A percentile compares a stretch with the other conserved stretches of the same genome.
phyloP scores from a whole-genome alignment of 257 asterid genomes.

The Solanum raphanifolium region DNA sequence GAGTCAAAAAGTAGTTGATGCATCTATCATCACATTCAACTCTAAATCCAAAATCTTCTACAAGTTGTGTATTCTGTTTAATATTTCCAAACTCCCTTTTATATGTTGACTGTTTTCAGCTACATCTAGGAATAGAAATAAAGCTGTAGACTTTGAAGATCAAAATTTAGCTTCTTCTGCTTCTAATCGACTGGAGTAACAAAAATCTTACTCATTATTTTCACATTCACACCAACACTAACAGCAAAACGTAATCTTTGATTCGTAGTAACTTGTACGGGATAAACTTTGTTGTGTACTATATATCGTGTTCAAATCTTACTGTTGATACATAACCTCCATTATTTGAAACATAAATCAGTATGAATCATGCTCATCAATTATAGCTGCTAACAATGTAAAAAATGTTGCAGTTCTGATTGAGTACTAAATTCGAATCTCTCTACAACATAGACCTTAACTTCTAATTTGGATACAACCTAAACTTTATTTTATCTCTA shows the following conservation, averaged over 20 bases:
- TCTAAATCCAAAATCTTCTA: neutral
- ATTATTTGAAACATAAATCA: no score
- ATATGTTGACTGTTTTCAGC: neutral
- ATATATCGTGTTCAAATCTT: no score
- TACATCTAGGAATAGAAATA: neutral
- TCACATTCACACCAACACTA: no score
- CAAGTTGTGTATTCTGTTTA: neutral
- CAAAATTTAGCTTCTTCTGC: neutral
- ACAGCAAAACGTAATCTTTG: no score
- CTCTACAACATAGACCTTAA: neutral
- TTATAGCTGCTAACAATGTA: neutral
- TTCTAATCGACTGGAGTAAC: neutral
- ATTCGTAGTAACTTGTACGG: no score
- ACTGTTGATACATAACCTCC: neutral
- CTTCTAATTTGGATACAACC: neutral
- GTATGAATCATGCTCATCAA: neutral
- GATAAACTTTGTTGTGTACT: no score
- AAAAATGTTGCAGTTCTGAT: neutral
- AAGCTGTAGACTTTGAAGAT: neutral
- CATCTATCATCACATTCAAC: neutral
- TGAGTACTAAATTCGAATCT: neutral
- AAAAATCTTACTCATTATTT: neutral
- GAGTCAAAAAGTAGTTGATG: neutral
- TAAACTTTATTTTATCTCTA: neutral
- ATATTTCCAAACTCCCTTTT: neutral